A percentile compares a stretch with the other conserved stretches of the same genome.
Evolutionary conservation across 140 eudicot genomes (phyloP).

Genomic region (Stevia rebaudiana): DNA sequence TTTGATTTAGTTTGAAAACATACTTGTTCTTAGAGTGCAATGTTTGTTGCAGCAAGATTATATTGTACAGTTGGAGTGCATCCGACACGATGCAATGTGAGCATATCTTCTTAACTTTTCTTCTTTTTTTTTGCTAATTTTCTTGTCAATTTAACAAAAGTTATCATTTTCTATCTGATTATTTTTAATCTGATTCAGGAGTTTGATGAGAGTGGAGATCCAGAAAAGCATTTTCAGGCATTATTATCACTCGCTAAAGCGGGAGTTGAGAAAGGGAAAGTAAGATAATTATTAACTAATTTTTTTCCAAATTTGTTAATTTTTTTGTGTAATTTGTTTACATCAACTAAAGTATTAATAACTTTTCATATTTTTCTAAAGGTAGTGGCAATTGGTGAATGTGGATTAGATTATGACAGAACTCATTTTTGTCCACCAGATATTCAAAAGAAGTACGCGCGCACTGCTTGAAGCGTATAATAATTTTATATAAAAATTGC

Average conservation of each 20-base stretch:
- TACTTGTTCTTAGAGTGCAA: neutral
- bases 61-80: conserved; percentile 98
- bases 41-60: conserved; percentile 66
- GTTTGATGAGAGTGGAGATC: conserved; percentile 97
- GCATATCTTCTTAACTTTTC: conserved; percentile 22
- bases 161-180: neutral
- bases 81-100: conserved; percentile 94
- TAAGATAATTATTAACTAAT: conserved; percentile 20
- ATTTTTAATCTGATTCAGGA: conserved; percentile 46
- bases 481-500: neutral
- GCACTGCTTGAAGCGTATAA: conserved; percentile 20
- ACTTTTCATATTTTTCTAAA: conserved; percentile 21
- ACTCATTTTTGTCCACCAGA: conserved; percentile 92
- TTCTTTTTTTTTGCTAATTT: neutral
- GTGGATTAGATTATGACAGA: conserved; percentile 98
- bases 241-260: conserved; percentile 77
- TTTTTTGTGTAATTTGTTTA: neutral
- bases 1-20: neutral
- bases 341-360: neutral
- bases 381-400: conserved; percentile 99
- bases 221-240: conserved; percentile 86
- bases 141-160: neutral
- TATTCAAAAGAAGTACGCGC: conserved; percentile 71
- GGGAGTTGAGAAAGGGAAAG: conserved; percentile 96
- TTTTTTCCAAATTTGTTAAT: neutral